Percentiles rank a stretch among this genome's conserved stretches.
Evolutionary conservation across 2,329 filamentous ascomycete species (phyloP).

Genomic region (Scorias spongiosa): DNA sequence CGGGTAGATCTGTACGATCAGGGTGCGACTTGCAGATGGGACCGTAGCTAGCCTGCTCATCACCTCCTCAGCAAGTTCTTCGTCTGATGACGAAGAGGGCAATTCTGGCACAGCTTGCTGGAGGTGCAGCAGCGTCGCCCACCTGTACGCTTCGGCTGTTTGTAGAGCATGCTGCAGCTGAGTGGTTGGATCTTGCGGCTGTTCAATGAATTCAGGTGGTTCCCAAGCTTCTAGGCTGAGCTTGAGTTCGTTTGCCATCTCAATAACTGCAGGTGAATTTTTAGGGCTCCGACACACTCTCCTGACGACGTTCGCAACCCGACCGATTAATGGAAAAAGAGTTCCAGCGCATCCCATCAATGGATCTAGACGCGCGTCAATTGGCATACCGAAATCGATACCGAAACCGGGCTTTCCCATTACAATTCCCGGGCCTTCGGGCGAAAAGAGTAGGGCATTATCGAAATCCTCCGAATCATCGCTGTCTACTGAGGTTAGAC

Average conservation of each 20-base stretch:
- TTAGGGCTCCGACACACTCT: slow-evolving; percentile 39
- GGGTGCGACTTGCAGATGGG: slow-evolving; percentile 44
- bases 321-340: slow-evolving; percentile 53
- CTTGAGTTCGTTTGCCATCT: slow-evolving; percentile 47
- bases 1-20: slow-evolving; percentile 56
- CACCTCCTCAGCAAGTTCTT: slow-evolving; percentile 45
- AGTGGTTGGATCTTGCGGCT: slow-evolving; percentile 47
- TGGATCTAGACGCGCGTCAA: slow-evolving; percentile 47
- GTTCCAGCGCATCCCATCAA: slow-evolving; percentile 55
- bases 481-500: slow-evolving; percentile 47
- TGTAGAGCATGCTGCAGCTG: slow-evolving; percentile 49
- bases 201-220: slow-evolving; percentile 41
- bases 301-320: slow-evolving; percentile 50
- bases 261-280: slow-evolving; percentile 47
- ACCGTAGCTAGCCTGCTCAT: slow-evolving; percentile 48
- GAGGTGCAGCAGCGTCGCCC: slow-evolving; percentile 50
- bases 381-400: slow-evolving; percentile 21
- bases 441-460: slow-evolving; percentile 23
- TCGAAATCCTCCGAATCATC: slow-evolving; percentile 42
- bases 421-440: slow-evolving; percentile 22
- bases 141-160: slow-evolving; percentile 52
- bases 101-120: slow-evolving; percentile 56
- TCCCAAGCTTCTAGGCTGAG: slow-evolving; percentile 45
- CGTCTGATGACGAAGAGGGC: slow-evolving; percentile 38
- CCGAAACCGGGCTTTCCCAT: slow-evolving; percentile 19